Base-by-base conservation (phyloP, 345 rosid species). In the Gossypioides kirkii region DNA sequence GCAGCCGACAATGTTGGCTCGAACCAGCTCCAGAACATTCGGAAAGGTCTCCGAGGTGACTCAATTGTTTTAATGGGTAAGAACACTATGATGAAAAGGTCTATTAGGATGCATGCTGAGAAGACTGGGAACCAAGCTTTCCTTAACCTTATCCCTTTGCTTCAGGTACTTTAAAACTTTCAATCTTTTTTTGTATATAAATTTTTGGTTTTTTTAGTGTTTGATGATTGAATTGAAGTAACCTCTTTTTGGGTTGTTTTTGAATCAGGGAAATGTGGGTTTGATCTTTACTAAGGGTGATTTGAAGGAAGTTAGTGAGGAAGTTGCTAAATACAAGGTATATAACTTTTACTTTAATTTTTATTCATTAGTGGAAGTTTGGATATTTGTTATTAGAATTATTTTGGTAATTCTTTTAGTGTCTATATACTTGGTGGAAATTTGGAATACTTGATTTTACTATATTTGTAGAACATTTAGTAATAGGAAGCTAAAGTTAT, bases 201-300 rank as follows among this genome's bases (percentile, higher is more conserved):
- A 1, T 0, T 62, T 17, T 18, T 2, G 2, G 1, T 0, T 10
- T 17, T 22, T 59, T 22, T 69, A 22, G 6, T n/a, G 25, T 20
- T 53, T 55, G 14, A 22, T 46, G 6, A 3, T 6, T 41, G 8
- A 5, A 20, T 1, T 36, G 4, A 12, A 10, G 0, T 55, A 8
- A 10, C 8, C 2, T n/a, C 11, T 2, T 70, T 70, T 38, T 0
- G 73, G 8, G 38, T 64, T 12, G 1, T 43, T 73, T 41, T 28
- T 71, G 16, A 8, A 56, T 3, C 49, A 94, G 98, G 98, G 98
- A 2, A 94, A 94, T 55, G 97, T 94, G 38, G 98, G 98, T 3
- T 82, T 94, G 85, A 92, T 94, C 72, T 94, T 94, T 83, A 94
- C 98, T 5, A 92, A 92, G 78, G 98, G 98, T 77, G 98, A 94